Base-by-base conservation (phyloP, 2,329 filamentous ascomycete genomes). In the Fonsecaea nubica region DNA sequence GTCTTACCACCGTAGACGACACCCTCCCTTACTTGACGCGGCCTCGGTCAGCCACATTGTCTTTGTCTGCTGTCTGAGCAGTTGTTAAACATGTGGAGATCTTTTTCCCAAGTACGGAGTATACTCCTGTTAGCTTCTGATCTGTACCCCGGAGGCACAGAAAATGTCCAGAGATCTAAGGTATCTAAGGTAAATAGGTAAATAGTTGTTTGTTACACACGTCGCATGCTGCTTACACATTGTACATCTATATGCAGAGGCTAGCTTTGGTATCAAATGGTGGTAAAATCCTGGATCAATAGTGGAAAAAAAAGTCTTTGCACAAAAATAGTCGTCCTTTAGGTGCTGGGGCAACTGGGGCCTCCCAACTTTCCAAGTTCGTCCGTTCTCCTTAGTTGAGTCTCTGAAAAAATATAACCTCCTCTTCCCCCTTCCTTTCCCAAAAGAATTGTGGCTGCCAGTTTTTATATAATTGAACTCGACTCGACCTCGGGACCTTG, bases 181-280 rank as follows among this genome's bases (percentile, higher is more conserved):
- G 21, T 25, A 2, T 25, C 21, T 2, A 25, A 25, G 21, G 21
- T 25, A 25, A 25, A 25, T 25, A 25, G 25, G 25, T 25, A 25
- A 25, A 25, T 25, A 25, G 25, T 25, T 25, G 36, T 40, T 25
- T 25, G 36, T 40, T 40, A 13, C 36, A 42, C 40, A 42, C 40
- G 40, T 42, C 15, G 40, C 40, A 42, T 42, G 40, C 10, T 18
- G 40, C 40, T 42, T 25, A 25, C 25, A n/a, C 15, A 42, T 42
- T n/a, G 15, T 42, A 18, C 15, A 4, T 48, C 32, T 9, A 53
- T 53, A 25, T 33, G 32, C 12, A 35, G 25, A 25, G 25, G 48
- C 57, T 48, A 35, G 58, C 42, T 40, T 48, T 61, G 58, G 58
- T 61, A 61, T 61, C 58, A 61, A 61, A 52, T n/a, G 40, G 58